Evolutionary conservation across 2,329 filamentous ascomycete genomes (phyloP), one percentile per base, ranked within the genome.

Genomic region (Alternaria sp.): DNA sequence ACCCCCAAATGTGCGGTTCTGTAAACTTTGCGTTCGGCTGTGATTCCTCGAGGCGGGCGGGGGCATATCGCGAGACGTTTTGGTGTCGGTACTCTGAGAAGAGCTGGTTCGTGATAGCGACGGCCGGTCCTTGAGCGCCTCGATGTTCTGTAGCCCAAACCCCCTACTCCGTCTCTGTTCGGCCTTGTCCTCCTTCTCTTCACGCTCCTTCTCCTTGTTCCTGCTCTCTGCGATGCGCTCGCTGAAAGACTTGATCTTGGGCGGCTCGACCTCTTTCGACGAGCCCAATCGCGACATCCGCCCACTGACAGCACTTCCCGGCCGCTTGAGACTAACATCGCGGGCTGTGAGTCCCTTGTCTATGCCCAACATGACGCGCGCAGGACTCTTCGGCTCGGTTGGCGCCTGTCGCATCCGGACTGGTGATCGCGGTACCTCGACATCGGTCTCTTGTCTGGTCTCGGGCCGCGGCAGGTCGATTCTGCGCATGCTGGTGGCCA

Each of bases 271-370:
- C 6, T 60, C 54, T n/a, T 65, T 62, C 4, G 69, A 62, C 3
- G 88, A 85, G 68, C 87, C 88, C 10, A 73, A 15, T n/a, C 75
- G 70, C 3, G 72, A 69, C 18, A 71, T 60, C 0, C 67, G 41
- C 12, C 62, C 63, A 14, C 54, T 49, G 15, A 62, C 46, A 18
- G 54, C 63, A 25, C 63, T 65, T 18, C 68, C 61, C 9, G 71
- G 58, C 68, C 93, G 86, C 79, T 92, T 96, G 26, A 98, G 82
- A 4, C 94, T 97, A 30, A 98, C 86, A 72, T 97, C 93, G 62
- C 88, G 88, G 2, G 90, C 94, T 71, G 86, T 91, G 37, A 94
- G 82, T 1, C 93, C 94, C 77, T 97, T 96, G 80, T 97, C 94
- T 65, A 98, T 96, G 6, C 96, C 95, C 15, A 98, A 80, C 18